These are phyloP conservation scores for Xylaria sp. DNA, from an alignment of 2,329 filamentous ascomycete species.

Conservation along the genomic window DNA sequence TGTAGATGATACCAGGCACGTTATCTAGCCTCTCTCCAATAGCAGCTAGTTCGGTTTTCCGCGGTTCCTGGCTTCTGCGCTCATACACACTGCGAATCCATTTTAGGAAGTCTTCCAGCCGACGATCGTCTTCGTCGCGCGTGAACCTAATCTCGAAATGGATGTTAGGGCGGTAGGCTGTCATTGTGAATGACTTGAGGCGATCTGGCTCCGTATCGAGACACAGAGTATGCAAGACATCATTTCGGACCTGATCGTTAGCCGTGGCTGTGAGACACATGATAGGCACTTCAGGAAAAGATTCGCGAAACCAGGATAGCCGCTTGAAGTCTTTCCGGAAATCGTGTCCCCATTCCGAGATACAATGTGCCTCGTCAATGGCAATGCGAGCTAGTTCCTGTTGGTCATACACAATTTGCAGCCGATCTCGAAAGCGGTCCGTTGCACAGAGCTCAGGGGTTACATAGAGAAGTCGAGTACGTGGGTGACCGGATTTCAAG, in stretches of 20 bases:
- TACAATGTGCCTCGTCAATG: slow-evolving; percentile 95
- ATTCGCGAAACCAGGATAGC: slow-evolving; percentile 83
- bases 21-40: slow-evolving; percentile 67
- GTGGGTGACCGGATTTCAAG: slow-evolving; percentile 86
- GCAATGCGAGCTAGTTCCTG: slow-evolving; percentile 87
- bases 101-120: slow-evolving; percentile 76
- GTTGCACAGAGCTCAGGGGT: slow-evolving; percentile 89
- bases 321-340: slow-evolving; percentile 93
- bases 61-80: slow-evolving; percentile 69
- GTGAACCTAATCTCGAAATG: slow-evolving; percentile 92
- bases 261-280: slow-evolving; percentile 95
- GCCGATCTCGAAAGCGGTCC: slow-evolving; percentile 77
- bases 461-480: slow-evolving; percentile 86
- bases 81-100: slow-evolving; percentile 81
- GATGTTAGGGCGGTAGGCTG: slow-evolving; percentile 83
- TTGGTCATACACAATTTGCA: slow-evolving; percentile 80
- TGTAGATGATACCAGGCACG: slow-evolving; percentile 83
- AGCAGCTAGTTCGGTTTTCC: slow-evolving; percentile 67
- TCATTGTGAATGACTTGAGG: slow-evolving; percentile 83
- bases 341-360: slow-evolving; percentile 98
- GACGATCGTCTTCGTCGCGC: slow-evolving; percentile 76
- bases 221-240: slow-evolving; percentile 80
- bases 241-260: slow-evolving; percentile 80
- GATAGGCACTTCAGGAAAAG: slow-evolving; percentile 85
- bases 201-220: slow-evolving; percentile 67